Base-by-base conservation (phyloP, 176 grass and related monocot species). In the Rhynchospora breviuscula region DNA sequence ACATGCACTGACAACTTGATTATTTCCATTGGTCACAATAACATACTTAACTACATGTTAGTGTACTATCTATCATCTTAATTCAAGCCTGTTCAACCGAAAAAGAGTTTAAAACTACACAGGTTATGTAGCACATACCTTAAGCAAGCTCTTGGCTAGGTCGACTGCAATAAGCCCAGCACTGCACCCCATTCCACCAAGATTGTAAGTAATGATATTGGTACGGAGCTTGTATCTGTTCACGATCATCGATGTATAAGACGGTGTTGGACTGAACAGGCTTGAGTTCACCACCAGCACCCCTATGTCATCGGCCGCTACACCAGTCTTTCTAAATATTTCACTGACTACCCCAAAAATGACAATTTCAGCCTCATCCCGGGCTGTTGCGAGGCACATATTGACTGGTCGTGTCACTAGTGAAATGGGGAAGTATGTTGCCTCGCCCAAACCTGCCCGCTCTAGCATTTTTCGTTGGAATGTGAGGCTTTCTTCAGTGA, bases 101-200 rank as follows among this genome's bases (percentile, higher is more conserved):
- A 78, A 5, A 77, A 47, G 10, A 26, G 2, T 4, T n/a, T 75
- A 1, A 70, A 21, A 57, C 3, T 45, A n/a, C 10, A 0, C 70
- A 62, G 7, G 29, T 46, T 68, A 85, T 61, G 53, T 51, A 12
- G 7, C 9, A 72, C 29, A 58, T 93, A 97, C 94, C 95, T 98
- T 92, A 26, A 98, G 95, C 69, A 98, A 86, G 7, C 85, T 87
- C 84, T 93, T 94, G 67, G 92, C 90, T 56, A 98, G 89, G 64
- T 98, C 95, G 40, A 98, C 89, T 64, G 96, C 79, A 67, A 99
- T 99, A 78, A 99, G 79, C 15, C 96, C 96, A 4, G 96, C 93
- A 85, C 96, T 99, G 83, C 96, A 99, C 0, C 96, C 96, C 96
- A 99, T 99, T 18, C 96, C 96, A n/a, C 90, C 94, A 23, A 99